Conservation (phyloP, 148 eudicot genomes). For the Talinum fruticosum region DNA sequence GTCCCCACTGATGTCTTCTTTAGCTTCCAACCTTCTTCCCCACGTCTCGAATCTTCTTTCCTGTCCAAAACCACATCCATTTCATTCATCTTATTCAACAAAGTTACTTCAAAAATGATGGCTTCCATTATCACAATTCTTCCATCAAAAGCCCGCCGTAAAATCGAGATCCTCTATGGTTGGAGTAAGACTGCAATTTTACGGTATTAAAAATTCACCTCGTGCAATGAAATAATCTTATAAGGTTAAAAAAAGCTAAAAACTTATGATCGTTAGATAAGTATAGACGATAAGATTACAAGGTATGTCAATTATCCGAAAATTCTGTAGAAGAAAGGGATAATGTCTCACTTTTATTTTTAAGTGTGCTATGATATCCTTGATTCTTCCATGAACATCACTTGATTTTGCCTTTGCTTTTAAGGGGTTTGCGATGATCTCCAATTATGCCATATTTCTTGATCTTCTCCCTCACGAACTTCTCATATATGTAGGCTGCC, state of each 20-base stretch:
- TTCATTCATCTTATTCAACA: background rate
- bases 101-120: background rate
- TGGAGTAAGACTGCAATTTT: no score
- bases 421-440: conserved; percentile 25
- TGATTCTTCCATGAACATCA: background rate
- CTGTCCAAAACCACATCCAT: background rate
- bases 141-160: no score
- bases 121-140: background rate
- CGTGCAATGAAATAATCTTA: no score
- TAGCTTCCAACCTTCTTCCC: background rate
- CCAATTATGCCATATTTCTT: conserved; percentile 30
- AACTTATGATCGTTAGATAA: no score
- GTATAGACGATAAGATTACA: no score
- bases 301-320: no score
- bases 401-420: conserved; percentile 40
- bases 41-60: background rate
- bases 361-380: background rate
- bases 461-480: conserved; percentile 60
- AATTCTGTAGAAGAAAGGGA: no score
- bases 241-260: no score
- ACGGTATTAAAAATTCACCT: no score
- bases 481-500: conserved; percentile 75
- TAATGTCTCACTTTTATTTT: background rate
- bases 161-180: no score
- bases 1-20: background rate